A percentile compares a stretch with the other conserved stretches of the same genome.
Conservation (phyloP, 805 yeast genomes). For the Nakazawaea laoshanensis region DNA sequence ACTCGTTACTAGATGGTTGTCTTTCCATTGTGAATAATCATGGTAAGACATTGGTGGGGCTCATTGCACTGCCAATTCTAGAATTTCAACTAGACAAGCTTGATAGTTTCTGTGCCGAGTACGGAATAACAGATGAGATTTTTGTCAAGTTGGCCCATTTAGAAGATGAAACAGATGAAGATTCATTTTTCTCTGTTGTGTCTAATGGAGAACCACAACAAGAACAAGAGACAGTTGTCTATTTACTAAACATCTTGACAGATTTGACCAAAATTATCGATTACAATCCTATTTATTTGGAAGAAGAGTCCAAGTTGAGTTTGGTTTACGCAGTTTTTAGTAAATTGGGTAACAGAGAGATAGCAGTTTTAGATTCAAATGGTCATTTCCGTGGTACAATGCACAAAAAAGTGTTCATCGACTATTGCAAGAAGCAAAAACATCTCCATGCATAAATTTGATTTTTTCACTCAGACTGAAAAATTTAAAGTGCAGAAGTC, state of each 20-base stretch:
- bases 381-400: conserved; percentile 43
- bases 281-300: conserved; percentile 36
- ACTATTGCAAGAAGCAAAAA: conserved; percentile 21
- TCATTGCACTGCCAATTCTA: conserved; percentile 40
- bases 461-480: no score
- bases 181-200: conserved; percentile 2
- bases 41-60: conserved; percentile 25
- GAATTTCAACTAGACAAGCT: conserved; percentile 42
- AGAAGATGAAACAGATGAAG: conserved; percentile 6
- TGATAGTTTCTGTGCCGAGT: conserved; percentile 20
- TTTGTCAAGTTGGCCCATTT: conserved; percentile 17
- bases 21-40: conserved; percentile 28
- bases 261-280: conserved; percentile 36
- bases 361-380: conserved; percentile 33
- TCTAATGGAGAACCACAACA: background rate
- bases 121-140: conserved; percentile 20
- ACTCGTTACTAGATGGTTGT: conserved; percentile 43
- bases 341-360: conserved; percentile 40
- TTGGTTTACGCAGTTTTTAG: conserved; percentile 44
- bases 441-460: no score
- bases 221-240: conserved; percentile 4
- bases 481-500: no score
- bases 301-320: conserved; percentile 37
- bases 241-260: conserved; percentile 19
- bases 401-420: conserved; percentile 46